Evolutionary conservation across 148 eudicot species (phyloP), one percentile per base, ranked within the genome.

Genomic region (Vaccinium corymbosum): DNA sequence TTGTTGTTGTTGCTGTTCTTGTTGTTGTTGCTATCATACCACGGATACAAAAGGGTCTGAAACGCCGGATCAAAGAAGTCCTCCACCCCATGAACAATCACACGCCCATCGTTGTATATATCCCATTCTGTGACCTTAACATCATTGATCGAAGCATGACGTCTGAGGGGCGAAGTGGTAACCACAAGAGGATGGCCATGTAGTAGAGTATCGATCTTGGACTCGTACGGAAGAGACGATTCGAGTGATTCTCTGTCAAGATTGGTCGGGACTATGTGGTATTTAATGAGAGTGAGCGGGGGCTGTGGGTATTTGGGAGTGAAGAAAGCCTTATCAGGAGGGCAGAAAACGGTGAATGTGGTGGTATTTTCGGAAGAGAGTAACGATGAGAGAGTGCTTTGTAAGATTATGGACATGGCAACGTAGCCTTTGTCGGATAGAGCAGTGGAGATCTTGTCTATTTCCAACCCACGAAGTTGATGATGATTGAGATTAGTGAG

Each of bases 61-160:
- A 75, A 75, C 5, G 78, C 12, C 0, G 78, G 78, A 75, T 75
- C 78, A 20, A 75, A 75, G 14, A 75, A 75, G 51, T 75, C 53
- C 27, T 75, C 78, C 52, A 75, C 52, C 14, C 78, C 78, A 9
- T 75, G 78, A 75, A 75, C 52, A 0, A 46, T 75, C n/a, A 46
- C 7, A 42, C 7, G 25, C 11, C 52, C 78, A 46, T 75, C 53
- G 52, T 38, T 38, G 42, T 38, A 38, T 38, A 38, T 38, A 38
- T 38, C 42, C 42, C 42, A 38, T 2, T 38, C 42, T 38, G 42
- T 38, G 42, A 38, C 42, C 42, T 38, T 38, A 38, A 38, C 42
- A 38, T 38, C 42, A 38, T 71, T 29, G 6, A 29, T 32, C 19
- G 76, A 71, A 71, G 76, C 49, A 13, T 12, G 42, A 3, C 48